Conservation (phyloP, 352 stramenopile genomes). For the Phytophthora sp. region DNA sequence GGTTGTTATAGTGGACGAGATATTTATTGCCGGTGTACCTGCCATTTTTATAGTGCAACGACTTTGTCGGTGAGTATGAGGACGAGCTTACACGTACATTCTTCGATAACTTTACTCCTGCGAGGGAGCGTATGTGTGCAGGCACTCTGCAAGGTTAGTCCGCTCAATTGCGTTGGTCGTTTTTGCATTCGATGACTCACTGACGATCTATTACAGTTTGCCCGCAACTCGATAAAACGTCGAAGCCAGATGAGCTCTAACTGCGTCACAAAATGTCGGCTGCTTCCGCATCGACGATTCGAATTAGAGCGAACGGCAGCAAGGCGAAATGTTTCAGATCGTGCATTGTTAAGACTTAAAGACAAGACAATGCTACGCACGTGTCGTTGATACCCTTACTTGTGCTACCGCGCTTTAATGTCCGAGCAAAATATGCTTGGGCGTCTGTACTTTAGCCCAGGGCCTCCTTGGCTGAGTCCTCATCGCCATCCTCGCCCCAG, state of each 20-base stretch:
- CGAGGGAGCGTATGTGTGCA: constrained; percentile 65
- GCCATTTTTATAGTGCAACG: constrained; percentile 53
- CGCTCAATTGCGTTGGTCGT: neutral
- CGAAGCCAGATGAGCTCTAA: constrained; percentile 54
- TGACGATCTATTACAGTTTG: constrained; percentile 20
- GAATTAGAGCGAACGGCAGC: constrained; percentile 7
- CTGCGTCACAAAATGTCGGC: neutral
- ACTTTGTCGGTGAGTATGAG: constrained; percentile 81
- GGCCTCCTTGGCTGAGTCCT: constrained; percentile 26
- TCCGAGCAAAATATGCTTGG: neutral
- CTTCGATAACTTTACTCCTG: constrained; percentile 79
- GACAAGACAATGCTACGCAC: constrained; percentile 21
- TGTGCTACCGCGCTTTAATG: neutral
- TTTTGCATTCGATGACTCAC: neutral
- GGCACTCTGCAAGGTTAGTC: constrained; percentile 53
- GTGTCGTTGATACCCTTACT: constrained; percentile 2
- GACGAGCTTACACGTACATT: constrained; percentile 79
- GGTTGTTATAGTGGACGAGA: neutral
- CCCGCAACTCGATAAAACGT: constrained; percentile 8
- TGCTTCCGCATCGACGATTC: constrained; percentile 9
- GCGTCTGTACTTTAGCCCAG: constrained; percentile 24
- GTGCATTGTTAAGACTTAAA: constrained; percentile 13
- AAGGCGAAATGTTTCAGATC: too few relatives aligned
- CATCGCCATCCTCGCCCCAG: constrained; percentile 72
- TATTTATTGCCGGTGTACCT: neutral